Evolutionary conservation across 1,284 basidiomycete genomes (phyloP).

Genomic region (Gomphus sp.): DNA sequence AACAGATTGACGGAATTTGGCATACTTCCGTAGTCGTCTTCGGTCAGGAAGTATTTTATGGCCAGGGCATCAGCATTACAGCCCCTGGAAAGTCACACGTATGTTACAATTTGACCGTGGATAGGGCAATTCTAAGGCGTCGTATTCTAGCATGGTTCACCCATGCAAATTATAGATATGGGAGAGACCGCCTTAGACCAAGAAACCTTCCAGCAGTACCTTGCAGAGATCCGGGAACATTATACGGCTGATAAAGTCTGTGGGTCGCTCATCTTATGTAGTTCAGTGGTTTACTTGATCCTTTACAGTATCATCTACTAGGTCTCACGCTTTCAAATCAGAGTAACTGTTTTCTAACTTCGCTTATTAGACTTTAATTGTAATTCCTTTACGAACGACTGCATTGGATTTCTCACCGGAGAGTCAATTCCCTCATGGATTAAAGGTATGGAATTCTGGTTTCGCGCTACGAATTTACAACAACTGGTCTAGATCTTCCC

Average conservation of each 20-base stretch:
- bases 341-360: not conserved
- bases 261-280: constrained; percentile 6
- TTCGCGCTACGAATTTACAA: not conserved
- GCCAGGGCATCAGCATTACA: constrained; percentile 67
- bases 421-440: constrained; percentile 72
- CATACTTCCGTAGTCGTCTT: constrained; percentile 87
- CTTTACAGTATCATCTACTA: constrained; percentile 66
- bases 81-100: constrained; percentile 74
- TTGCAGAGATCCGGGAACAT: constrained; percentile 62
- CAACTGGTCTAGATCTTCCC: constrained; percentile 55
- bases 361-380: constrained; percentile 66
- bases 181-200: constrained; percentile 79
- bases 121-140: constrained; percentile 2
- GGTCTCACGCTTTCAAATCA: constrained; percentile 30
- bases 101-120: constrained; percentile 21
- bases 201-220: constrained; percentile 76
- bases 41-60: constrained; percentile 82
- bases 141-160: constrained; percentile 59
- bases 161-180: constrained; percentile 68
- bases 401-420: constrained; percentile 77
- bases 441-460: constrained; percentile 37
- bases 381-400: constrained; percentile 87
- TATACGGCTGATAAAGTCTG: constrained; percentile 82
- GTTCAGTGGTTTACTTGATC: not conserved
- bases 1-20: constrained; percentile 87